Evolutionary conservation across 2,329 filamentous ascomycete genomes (phyloP), one percentile per base, ranked within the genome.

Genomic region (Colletotrichum lini): DNA sequence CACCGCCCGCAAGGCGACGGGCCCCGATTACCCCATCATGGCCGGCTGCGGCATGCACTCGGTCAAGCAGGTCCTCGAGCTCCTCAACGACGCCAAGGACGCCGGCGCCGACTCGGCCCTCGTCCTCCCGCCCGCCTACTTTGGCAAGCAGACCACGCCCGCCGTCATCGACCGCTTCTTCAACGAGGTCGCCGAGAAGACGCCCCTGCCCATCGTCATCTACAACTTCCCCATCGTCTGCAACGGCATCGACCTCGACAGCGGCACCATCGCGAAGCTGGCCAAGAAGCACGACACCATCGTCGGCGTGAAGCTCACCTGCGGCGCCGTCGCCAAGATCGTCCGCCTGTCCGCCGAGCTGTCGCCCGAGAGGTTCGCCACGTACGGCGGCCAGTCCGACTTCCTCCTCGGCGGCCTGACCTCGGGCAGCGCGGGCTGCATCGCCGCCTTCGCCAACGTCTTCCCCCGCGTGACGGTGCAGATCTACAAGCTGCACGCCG

Each of bases 371-470:
- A 79, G 85, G 13, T 95, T 95, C 77, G 88, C 91, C 1, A 88
- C 90, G 0, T 94, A 90, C 76, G 92, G 91, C 1, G 93, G 93
- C 0, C 92, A 94, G 81, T 90, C 89, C 1, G 93, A 95, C 76
- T 94, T 93, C 78, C 79, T 94, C 26, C 82, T 92, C 61, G 89
- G 88, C 3, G 89, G 88, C 0, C 79, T 92, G 38, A 85, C 85
- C 1, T 86, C 87, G 5, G 90, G 90, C 16, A 88, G 86, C 35
- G 84, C 86, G 2, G 90, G 91, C 13, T 89, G 86, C 73, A 89
- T 92, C 66, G 88, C 90, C 0, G 90, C 89, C 3, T 88, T 92
- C 73, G 90, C 85, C 44, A 92, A 92, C 73, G 82, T 92, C 3
- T 90, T 89, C 74, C 90, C 89, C 7, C 86, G 84, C 76, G 85